These are phyloP conservation scores for Amyloporia xantha DNA, from an alignment of 768 basidiomycete genomes.

Conservation along the genomic window DNA sequence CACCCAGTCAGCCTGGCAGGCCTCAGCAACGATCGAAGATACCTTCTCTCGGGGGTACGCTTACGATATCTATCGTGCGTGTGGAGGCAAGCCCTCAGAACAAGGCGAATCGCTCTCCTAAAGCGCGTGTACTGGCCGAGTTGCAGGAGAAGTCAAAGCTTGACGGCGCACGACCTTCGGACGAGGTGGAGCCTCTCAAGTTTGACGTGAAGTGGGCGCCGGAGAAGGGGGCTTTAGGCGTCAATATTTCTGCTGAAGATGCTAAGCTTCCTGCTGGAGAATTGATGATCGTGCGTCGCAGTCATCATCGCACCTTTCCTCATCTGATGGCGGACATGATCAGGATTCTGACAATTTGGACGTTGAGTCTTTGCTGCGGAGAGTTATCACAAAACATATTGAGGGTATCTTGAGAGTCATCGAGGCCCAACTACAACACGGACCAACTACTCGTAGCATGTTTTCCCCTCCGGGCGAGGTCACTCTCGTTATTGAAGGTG, in stretches of 20 bases:
- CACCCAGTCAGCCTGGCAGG: constrained; percentile 24
- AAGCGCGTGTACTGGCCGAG: constrained; percentile 48
- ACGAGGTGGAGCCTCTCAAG: constrained; percentile 63
- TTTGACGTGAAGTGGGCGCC: constrained; percentile 80
- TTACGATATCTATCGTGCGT: constrained; percentile 68
- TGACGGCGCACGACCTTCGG: constrained; percentile 49
- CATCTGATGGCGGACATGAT: not conserved
- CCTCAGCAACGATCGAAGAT: constrained; percentile 32
- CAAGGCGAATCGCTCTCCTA: constrained; percentile 48
- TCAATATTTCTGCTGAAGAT: constrained; percentile 45
- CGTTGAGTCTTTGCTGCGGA: constrained; percentile 61
- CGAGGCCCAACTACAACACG: constrained; percentile 46
- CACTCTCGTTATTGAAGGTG: constrained; percentile 50
- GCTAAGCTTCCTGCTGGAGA: constrained; percentile 33
- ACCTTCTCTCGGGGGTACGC: constrained; percentile 61
- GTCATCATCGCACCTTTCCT: not conserved
- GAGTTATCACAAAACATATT: constrained; percentile 61
- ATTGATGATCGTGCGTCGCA: constrained; percentile 50
- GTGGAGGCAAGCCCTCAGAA: constrained; percentile 33
- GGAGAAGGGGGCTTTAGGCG: constrained; percentile 57
- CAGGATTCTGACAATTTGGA: constrained; percentile 67
- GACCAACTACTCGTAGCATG: constrained; percentile 41
- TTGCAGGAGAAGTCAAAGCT: constrained; percentile 62
- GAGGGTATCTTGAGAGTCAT: constrained; percentile 53
- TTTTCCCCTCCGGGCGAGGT: constrained; percentile 62